Base-by-base conservation (phyloP, 257 asterid species). In the Fraxinus cuspidata region DNA sequence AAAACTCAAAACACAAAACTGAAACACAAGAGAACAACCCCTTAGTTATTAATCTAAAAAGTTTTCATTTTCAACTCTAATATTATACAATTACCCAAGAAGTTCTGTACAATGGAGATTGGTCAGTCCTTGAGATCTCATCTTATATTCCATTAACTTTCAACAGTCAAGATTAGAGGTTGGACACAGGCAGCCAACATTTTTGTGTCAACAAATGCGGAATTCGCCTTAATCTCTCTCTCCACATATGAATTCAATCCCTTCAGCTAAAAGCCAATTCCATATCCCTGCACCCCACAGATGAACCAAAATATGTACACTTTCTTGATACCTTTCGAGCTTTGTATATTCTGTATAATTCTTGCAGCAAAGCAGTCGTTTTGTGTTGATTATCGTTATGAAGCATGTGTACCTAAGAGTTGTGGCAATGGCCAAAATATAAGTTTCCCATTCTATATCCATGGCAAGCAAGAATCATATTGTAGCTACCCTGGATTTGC, bases 381-480 rank as follows among this genome's bases (percentile, higher is more conserved):
- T 72, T 84, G 79, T 51, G 85, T 71, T 74, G 84, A 89, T 83
- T 29, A 31, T 3, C 79, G 37, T 58, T 92, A 86, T 53, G 86
- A 81, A 73, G 85, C 84, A 5, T 92, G 97, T 73, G 70, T 6
- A 15, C 80, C 90, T 13, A 70, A 23, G 13, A 66, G 21, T 7
- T 91, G 96, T 38, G 78, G 75, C 3, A 3, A 56, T 49, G 92
- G 92, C 72, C 91, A 86, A 21, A 79, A 2, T 28, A 82, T 92
- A 66, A 88, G 84, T 53, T 92, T 82, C 76, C 97, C 97, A 4
- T 92, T 92, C 79, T 78, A 76, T 34, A 73, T 92, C 42, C 49
- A 35, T 49, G 74, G 53, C 32, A 0, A 0, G 25, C 92, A 88
- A 69, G 75, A 87, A 74, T 21, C 87, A 0, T 85, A 83, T 31